Base-by-base conservation (phyloP, 352 stramenopile genomes). In the Aphanomyces euteiches region DNA sequence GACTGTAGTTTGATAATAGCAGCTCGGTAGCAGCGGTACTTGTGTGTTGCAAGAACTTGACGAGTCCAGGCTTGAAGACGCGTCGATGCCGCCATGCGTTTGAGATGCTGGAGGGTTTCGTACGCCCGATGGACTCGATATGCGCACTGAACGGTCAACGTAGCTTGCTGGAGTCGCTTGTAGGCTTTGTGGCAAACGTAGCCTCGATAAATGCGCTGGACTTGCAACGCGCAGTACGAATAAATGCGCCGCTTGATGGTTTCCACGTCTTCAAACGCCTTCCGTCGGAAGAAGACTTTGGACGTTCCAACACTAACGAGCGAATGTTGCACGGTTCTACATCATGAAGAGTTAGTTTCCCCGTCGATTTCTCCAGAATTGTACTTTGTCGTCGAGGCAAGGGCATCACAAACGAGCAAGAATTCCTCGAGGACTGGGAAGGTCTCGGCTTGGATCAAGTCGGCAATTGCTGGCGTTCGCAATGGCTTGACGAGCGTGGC, bases 201-300 rank as follows among this genome's bases (percentile, higher is more conserved):
- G n/a, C 54, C 53, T 15, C 67, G 67, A 15, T 61, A 50, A 12
- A 60, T 19, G 56, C 67, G 56, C 56, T 73, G 67, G 5, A 41
- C 47, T 36, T 65, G 57, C 21, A 75, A 34, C 36, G 48, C 61
- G 19, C 59, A 40, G 15, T 41, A 13, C 37, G 38, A 40, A 39
- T 68, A 65, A 15, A 75, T 41, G 8, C 58, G 53, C 6, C 45
- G 43, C 34, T 61, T 53, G 38, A 89, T 40, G 69, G 81, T 87
- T 68, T 98, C 94, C 13, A 98, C 82, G 60, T 89, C 87, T 74
- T 98, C 94, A 75, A 98, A 97, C 19, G 92, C 88, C 34, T 90
- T 85, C 56, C 97, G 96, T 40, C 93, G 87, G 76, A 98, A 97
- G 74, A 98, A 98, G 3, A 98, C 90, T 47, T 95, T 96, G 3